These are phyloP conservation scores for Myrica gale DNA, from an alignment of 306 rosid genomes.

Conservation along the genomic window DNA sequence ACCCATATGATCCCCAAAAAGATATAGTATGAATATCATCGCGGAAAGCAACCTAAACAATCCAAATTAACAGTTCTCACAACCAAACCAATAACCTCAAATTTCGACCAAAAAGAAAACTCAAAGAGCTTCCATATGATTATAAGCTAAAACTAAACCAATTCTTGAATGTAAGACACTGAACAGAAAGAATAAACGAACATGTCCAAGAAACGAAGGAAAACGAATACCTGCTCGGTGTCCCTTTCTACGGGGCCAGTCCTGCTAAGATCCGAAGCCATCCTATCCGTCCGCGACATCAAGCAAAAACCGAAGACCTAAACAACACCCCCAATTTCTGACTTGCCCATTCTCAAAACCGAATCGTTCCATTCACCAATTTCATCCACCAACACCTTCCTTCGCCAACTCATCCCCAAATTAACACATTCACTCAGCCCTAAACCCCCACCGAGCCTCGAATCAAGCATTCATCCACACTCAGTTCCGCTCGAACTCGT, in stretches of 20 bases:
- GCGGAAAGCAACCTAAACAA: constrained; percentile 5
- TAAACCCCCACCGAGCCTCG: constrained; percentile 37
- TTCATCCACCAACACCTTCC: constrained; percentile 29
- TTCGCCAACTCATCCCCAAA: constrained; percentile 42
- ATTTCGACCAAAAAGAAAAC: background rate
- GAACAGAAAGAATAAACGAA: constrained; percentile 15
- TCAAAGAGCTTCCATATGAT: background rate
- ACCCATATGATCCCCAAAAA: background rate
- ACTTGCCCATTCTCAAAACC: constrained; percentile 58
- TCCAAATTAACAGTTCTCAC: background rate
- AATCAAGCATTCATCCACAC: constrained; percentile 57
- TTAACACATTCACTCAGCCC: constrained; percentile 36
- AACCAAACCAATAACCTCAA: background rate
- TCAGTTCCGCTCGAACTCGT: constrained; percentile 25
- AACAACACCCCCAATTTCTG: constrained; percentile 41
- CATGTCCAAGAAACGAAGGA: constrained; percentile 19
- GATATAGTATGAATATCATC: background rate
- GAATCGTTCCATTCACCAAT: constrained; percentile 68
- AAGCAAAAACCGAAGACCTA: constrained; percentile 52
- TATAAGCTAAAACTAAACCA: constrained; percentile 11
- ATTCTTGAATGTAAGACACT: constrained; percentile 18
- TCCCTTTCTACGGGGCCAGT: constrained; percentile 87
- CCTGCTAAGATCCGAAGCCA: constrained; percentile 89
- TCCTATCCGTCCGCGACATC: constrained; percentile 72
- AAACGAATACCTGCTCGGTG: constrained; percentile 77